A percentile compares a stretch with the other conserved stretches of the same genome.
phyloP scores from a whole-genome alignment of 306 rosid species.

The Trifolium fragiferum region DNA sequence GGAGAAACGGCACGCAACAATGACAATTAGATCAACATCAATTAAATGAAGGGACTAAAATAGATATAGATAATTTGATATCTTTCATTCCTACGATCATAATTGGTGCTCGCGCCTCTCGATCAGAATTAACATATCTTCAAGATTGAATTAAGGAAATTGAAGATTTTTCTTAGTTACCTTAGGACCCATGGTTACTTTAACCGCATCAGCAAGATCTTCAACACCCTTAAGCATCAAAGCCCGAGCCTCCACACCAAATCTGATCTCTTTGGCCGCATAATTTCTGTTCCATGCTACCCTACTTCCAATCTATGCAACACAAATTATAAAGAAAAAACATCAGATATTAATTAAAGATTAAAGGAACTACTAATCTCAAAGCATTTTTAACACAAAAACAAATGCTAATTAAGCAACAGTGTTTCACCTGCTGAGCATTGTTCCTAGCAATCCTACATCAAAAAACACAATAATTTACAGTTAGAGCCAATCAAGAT shows the following conservation, averaged over 20 bases:
- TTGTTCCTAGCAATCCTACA: constrained; percentile 69
- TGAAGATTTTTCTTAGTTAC: constrained; percentile 40
- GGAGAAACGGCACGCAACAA: constrained; percentile 14
- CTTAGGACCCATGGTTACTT: constrained; percentile 99
- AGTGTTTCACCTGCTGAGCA: constrained; percentile 66
- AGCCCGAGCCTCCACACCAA: constrained; percentile 96
- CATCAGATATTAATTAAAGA: not conserved
- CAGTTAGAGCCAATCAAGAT: constrained; percentile 8
- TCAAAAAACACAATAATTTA: constrained; percentile 12
- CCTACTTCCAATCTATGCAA: constrained; percentile 66
- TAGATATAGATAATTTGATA: not conserved
- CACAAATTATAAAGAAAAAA: not conserved
- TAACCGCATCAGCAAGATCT: constrained; percentile 94
- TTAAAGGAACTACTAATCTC: not conserved
- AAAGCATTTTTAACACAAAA: constrained; percentile 12
- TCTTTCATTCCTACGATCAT: constrained; percentile 11
- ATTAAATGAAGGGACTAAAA: not conserved
- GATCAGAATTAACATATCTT: not conserved
- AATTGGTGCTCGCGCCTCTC: not conserved
- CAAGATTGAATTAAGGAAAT: not conserved
- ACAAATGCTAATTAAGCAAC: not conserved
- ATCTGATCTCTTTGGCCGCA: constrained; percentile 87
- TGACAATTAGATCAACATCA: constrained; percentile 23
- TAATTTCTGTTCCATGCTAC: constrained; percentile 78
- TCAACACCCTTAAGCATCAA: constrained; percentile 94